Evolutionary conservation across 179 eudicot genomes (phyloP), one percentile per base, ranked within the genome.

Genomic region (Gypsophila paniculata): DNA sequence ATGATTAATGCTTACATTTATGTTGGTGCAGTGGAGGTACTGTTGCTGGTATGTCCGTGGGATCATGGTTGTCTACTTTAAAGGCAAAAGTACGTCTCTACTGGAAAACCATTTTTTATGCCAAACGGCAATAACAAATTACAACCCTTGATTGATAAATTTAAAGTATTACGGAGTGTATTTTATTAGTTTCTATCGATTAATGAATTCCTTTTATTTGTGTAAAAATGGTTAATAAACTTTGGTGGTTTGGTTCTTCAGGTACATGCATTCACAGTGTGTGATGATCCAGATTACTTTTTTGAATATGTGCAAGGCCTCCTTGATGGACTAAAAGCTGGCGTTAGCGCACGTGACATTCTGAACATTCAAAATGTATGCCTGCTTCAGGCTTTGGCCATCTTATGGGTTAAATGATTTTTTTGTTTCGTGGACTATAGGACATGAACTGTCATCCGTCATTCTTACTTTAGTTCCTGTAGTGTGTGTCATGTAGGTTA

Each of bases 201-300:
- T 65, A 11, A 23, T 14, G 15, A 5, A 44, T 44, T 44, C 49
- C 12, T 36, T 62, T 32, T 14, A 22, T 48, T 9, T 48, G 57
- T 66, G 11, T 46, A 7, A 65, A 11, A 63, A 34, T 34, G 66
- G n/a, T n/a, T n/a, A n/a, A 61, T 19, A 53, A 46, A 68, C 49
- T 61, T n/a, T 46, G 12, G 17, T 25, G 21, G 53, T 36, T 2
- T 73, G 49, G 76, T 34, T 76, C 9, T 72, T 46, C 79, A 95
- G 99, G 97, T 95, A 68, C 90, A 79, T 79, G 96, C 95, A 39
- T 95, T 74, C 75, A 83, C 93, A 58, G 97, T 95, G 63, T 92
- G 96, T 83, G 99, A 95, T 59, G 86, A 87, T 73, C 99, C 99
- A 36, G 89, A 90, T 73, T 95, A 92, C 86, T 95, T 95, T 83